A percentile compares a stretch with the other conserved stretches of the same genome.
Conservation (phyloP, 352 stramenopile species). For the Phytophthora kernoviae region DNA sequence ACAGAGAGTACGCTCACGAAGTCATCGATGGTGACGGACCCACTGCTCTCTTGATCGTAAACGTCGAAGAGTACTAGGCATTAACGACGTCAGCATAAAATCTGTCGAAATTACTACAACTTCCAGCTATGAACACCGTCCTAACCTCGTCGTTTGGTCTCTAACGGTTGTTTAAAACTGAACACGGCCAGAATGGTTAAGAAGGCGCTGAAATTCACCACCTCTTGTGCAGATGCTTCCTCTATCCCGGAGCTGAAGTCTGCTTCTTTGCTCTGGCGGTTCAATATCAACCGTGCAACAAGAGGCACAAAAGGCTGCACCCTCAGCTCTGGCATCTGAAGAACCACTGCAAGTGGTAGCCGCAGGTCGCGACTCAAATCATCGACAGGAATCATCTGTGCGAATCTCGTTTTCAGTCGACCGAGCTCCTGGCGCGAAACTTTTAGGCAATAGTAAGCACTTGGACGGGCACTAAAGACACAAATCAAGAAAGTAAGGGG, state of each 20-base stretch:
- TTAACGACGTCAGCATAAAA: neutral
- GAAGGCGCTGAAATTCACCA: constrained; percentile 34
- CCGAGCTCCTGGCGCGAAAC: constrained; percentile 50
- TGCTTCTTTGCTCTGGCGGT: constrained; percentile 4
- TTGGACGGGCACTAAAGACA: neutral
- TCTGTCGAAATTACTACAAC: neutral
- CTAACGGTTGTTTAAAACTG: constrained; percentile 41
- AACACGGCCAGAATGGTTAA: constrained; percentile 41
- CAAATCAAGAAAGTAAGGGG: neutral
- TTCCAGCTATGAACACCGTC: neutral
- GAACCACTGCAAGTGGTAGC: constrained; percentile 7
- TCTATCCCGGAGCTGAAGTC: neutral
- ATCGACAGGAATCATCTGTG: constrained; percentile 27
- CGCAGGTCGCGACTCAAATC: constrained; percentile 13
- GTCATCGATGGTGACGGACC: constrained; percentile 33
- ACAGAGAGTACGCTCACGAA: constrained; percentile 29
- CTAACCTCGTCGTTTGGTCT: constrained; percentile 38
- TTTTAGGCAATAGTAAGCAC: constrained; percentile 12
- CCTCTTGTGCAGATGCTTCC: constrained; percentile 1
- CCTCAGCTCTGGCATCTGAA: constrained; percentile 47
- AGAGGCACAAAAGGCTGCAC: constrained; percentile 25
- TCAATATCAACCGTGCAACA: constrained; percentile 15
- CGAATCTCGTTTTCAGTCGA: constrained; percentile 48
- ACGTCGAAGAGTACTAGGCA: constrained; percentile 46
- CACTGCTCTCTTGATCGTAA: constrained; percentile 42